These are phyloP conservation scores for Chrysochromulina parva DNA, from an alignment of 78 protist genomes.

Conservation along the genomic window DNA sequence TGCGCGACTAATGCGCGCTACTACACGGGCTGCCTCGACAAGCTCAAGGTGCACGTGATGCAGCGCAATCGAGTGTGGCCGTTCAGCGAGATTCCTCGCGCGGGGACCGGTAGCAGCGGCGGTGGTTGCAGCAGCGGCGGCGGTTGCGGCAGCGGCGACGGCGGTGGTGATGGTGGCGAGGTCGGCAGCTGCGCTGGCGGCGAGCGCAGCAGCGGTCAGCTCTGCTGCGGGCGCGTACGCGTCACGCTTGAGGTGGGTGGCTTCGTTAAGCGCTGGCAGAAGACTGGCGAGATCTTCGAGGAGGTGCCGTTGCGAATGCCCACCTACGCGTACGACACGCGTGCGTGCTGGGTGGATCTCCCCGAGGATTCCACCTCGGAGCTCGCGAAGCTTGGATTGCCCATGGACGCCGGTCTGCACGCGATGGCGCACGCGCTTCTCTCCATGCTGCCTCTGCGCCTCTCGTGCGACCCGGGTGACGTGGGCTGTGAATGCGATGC, in stretches of 20 bases:
- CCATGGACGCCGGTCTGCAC: background rate
- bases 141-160: no score
- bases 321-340: background rate
- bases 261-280: background rate
- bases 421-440: slow-evolving; percentile 4
- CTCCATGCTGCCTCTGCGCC: background rate
- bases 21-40: background rate
- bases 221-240: background rate
- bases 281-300: background rate
- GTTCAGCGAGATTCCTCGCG: no score
- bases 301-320: background rate
- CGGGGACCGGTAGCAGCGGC: no score
- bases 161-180: no score
- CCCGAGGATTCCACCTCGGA: background rate
- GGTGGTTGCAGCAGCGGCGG: no score
- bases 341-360: background rate
- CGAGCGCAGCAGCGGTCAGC: background rate
- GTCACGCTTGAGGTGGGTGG: background rate
- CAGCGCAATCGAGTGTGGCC: background rate
- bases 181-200: no score
- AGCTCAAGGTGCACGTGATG: background rate
- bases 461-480: background rate
- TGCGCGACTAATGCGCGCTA: background rate
- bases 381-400: background rate
- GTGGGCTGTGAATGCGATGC: slow-evolving; percentile 3